Percentiles rank a stretch among this genome's conserved stretches.
phyloP scores from a whole-genome alignment of 164 flowering plant genomes.

The Paratinospora sagittata region DNA sequence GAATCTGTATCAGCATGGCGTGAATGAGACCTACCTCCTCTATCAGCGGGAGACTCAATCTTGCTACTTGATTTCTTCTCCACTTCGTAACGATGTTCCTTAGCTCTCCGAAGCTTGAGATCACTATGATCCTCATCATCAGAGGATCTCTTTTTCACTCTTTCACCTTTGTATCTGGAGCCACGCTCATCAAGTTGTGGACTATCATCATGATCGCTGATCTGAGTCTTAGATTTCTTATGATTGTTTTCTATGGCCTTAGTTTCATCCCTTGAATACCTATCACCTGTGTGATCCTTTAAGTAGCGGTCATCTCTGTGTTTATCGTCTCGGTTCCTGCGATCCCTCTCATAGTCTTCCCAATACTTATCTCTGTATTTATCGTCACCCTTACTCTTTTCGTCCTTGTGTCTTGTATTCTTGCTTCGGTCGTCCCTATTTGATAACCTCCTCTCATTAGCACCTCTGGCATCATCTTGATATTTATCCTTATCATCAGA shows the following conservation, averaged over 20 bases:
- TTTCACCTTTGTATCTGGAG: conserved; percentile 37
- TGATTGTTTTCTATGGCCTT: conserved; percentile 29
- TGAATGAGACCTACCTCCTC: conserved; percentile 39
- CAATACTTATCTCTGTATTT: conserved; percentile 25
- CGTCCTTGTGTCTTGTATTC: conserved; percentile 26
- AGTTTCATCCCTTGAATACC: conserved; percentile 42
- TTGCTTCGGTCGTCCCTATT: conserved; percentile 32
- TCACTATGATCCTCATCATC: conserved; percentile 39
- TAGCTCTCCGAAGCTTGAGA: conserved; percentile 28
- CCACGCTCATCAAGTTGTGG: conserved; percentile 38
- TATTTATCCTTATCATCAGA: conserved; percentile 41
- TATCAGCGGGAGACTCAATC: conserved; percentile 30
- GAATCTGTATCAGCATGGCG: conserved; percentile 32
- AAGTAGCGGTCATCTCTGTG: conserved; percentile 34
- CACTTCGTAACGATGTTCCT: conserved; percentile 32
- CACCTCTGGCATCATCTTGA: conserved; percentile 37
- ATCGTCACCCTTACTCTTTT: conserved; percentile 28
- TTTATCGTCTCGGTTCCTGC: conserved; percentile 39
- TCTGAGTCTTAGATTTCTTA: conserved; percentile 38
- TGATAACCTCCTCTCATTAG: conserved; percentile 35
- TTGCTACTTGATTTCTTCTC: conserved; percentile 36
- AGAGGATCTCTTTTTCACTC: conserved; percentile 37
- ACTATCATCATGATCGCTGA: conserved; percentile 35
- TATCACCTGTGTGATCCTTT: conserved; percentile 34
- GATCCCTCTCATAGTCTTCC: conserved; percentile 31